Base-by-base conservation (phyloP, 345 rosid species). In the Salix purpurea region DNA sequence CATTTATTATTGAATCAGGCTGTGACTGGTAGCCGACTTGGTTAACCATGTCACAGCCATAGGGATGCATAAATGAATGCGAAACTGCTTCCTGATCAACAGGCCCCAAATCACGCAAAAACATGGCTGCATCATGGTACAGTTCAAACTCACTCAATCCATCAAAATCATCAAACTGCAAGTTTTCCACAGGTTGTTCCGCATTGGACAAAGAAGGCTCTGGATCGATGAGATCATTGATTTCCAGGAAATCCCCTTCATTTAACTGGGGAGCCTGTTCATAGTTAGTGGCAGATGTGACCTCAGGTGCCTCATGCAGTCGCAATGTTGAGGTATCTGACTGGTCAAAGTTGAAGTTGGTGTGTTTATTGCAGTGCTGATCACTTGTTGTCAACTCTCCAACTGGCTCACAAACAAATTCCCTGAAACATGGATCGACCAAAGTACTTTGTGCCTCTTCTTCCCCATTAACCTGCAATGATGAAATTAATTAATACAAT, bases 211-310 rank as follows among this genome's bases (percentile, higher is more conserved):
- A 56, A 10, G 74, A 66, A 50, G 87, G 89, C 71, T 81, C 89
- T 65, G 86, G 76, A 71, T 65, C 83, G 71, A 76, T 11, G 52
- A 94, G 95, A 87, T 92, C 97, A 80, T 89, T 88, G 4, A 92
- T 87, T 85, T 92, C 97, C 81, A 94, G 88, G 83, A 88, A 94
- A 86, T 85, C 97, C 23, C 68, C 88, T 72, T 70, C 90, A 6
- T 19, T 58, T 18, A 72, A 4, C 50, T 73, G 76, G 39, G 71
- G 58, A 11, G 64, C 67, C 58, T 23, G 79, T 52, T 79, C 76
- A 52, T 14, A 36, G 26, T 71, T 75, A 24, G 82, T 52, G 66
- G 69, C 79, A 67, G 84, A 81, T 21, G 83, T 79, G 39, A 81
- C 82, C 79, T 83, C 96, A 52, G 87, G 75, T 69, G 78, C 76